Conservation (phyloP, 306 rosid species). For the Prunus armeniaca region DNA sequence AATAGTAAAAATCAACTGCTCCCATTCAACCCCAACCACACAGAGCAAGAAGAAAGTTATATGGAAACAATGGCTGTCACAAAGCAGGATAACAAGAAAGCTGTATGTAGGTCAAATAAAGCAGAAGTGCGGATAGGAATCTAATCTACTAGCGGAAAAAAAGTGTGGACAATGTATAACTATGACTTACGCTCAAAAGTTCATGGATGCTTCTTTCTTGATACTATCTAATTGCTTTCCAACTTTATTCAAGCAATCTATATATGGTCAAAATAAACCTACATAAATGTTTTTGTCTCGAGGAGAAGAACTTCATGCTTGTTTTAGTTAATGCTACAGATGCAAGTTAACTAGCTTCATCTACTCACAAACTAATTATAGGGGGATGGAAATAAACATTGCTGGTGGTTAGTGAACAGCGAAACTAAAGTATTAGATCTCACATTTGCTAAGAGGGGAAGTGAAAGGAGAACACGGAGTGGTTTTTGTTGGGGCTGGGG, state of each 20-base stretch:
- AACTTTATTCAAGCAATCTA: background rate
- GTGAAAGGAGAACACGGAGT: background rate
- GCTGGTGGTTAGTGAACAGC: background rate
- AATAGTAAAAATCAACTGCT: background rate
- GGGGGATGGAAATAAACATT: background rate
- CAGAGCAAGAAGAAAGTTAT: background rate
- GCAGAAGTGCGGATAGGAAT: background rate
- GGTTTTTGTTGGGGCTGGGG: background rate
- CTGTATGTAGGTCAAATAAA: background rate
- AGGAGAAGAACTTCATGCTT: background rate
- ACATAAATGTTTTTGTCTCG: background rate
- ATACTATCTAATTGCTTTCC: background rate
- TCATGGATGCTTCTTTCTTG: background rate
- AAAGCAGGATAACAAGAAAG: background rate
- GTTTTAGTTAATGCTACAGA: background rate
- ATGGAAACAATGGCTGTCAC: background rate
- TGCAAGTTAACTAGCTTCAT: background rate
- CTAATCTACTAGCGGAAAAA: background rate
- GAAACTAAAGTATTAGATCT: background rate
- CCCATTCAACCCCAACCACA: background rate
- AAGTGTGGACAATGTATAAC: background rate
- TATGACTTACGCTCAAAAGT: background rate
- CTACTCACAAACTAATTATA: background rate
- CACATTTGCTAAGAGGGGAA: background rate
- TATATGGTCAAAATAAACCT: background rate